phyloP scores from a whole-genome alignment of 345 rosid genomes.

The Tarenaya hassleriana region DNA sequence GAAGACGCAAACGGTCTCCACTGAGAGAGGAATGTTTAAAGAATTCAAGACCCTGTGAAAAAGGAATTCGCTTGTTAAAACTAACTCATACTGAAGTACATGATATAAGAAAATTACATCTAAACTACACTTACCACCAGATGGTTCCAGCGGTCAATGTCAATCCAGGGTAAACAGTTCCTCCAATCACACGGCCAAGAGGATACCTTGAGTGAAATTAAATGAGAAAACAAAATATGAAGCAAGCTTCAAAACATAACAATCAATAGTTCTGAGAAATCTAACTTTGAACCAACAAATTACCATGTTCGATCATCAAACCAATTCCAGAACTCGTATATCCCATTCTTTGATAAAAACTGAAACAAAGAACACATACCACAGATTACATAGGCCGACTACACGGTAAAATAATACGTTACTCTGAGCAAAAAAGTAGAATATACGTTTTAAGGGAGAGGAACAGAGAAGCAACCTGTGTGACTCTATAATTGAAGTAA shows the following conservation, averaged over 20 bases:
- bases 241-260: slow-evolving; percentile 1
- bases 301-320: slow-evolving; percentile 83
- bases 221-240: slow-evolving; percentile 7
- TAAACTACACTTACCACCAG: slow-evolving; percentile 61
- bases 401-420: background rate
- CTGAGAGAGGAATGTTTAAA: slow-evolving; percentile 87
- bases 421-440: slow-evolving; percentile 1
- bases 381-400: slow-evolving; percentile 3
- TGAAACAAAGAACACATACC: slow-evolving; percentile 39
- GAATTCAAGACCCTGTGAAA: slow-evolving; percentile 60
- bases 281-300: slow-evolving; percentile 15
- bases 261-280: slow-evolving; percentile 1
- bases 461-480: slow-evolving; percentile 55
- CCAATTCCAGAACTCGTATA: slow-evolving; percentile 41
- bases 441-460: background rate
- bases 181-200: slow-evolving; percentile 93
- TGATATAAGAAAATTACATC: background rate
- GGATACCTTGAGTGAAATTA: slow-evolving; percentile 55
- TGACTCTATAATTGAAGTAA: slow-evolving; percentile 94
- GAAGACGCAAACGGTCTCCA: slow-evolving; percentile 96
- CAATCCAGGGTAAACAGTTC: slow-evolving; percentile 97
- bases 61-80: background rate
- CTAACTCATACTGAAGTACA: background rate
- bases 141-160: slow-evolving; percentile 96
- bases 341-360: slow-evolving; percentile 58